Conservation (phyloP, 2,329 filamentous ascomycete species). For the Chalaropsis thielavioides region DNA sequence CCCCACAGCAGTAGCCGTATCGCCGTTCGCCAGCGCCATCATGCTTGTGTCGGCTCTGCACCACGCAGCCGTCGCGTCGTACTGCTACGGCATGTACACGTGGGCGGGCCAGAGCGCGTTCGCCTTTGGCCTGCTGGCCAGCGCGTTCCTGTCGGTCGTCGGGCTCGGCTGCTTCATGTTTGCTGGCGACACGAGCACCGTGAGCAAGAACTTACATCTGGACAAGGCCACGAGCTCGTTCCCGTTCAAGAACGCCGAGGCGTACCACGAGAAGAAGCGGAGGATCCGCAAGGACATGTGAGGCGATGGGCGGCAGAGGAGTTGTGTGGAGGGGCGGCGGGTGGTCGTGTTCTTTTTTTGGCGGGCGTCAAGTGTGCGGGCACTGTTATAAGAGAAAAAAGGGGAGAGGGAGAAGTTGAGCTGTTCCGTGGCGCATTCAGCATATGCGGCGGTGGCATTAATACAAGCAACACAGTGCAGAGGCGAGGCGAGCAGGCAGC, state of each 20-base stretch:
- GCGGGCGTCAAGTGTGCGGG: not conserved
- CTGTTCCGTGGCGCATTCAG: not conserved
- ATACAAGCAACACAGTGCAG: not conserved
- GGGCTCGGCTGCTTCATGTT: slow-evolving; percentile 30
- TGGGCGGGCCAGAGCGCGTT: slow-evolving; percentile 42
- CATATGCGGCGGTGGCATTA: not conserved
- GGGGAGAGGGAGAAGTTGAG: too few species aligned
- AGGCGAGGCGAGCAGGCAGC: too few species aligned
- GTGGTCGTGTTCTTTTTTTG: too few species aligned
- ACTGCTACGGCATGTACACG: slow-evolving; percentile 55
- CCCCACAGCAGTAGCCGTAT: slow-evolving; percentile 25
- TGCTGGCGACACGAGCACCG: slow-evolving; percentile 27
- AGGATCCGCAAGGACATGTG: slow-evolving; percentile 21
- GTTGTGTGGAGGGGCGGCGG: too few species aligned
- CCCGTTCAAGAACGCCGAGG: slow-evolving; percentile 27
- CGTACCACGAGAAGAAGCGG: slow-evolving; percentile 29
- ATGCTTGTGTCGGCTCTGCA: slow-evolving; percentile 52
- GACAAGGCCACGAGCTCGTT: slow-evolving; percentile 30
- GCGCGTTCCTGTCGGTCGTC: slow-evolving; percentile 41
- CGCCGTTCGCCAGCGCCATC: slow-evolving; percentile 51
- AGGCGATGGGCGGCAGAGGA: too few species aligned
- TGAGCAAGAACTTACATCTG: slow-evolving; percentile 26
- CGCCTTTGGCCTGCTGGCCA: slow-evolving; percentile 44
- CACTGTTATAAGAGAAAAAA: too few species aligned
- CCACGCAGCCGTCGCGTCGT: slow-evolving; percentile 48